Base-by-base conservation (phyloP, 306 rosid species). In the Casuarina equisetifolia region DNA sequence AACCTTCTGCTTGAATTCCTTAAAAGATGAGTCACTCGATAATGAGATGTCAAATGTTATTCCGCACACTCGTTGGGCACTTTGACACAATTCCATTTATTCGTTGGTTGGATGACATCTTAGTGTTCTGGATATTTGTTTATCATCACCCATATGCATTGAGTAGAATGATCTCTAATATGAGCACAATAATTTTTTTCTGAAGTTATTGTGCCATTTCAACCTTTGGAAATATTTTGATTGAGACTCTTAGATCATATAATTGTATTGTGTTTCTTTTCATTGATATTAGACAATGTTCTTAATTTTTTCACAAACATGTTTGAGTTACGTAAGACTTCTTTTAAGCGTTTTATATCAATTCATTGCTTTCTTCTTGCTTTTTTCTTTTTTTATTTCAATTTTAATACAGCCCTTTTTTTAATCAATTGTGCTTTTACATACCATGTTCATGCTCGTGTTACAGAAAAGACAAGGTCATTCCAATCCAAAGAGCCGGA, bases 401-500 rank as follows among this genome's bases (percentile, higher is more conserved):
- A 25, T 25, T 25, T 25, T 25, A 25, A 25, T 25, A 25, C 32
- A 25, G 32, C 32, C 32, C 32, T 25, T 25, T 25, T 25, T 66
- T 66, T 16, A 40, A 39, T 66, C 70, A 66, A 66, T 66, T 12
- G 6, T 66, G 70, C 19, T 17, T 66, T 5, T 66, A 61, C 35
- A 13, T 44, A 5, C 11, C 32, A 32, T 42, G 55, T 59, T 7
- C 12, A 61, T 59, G 49, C 2, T 45, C 63, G 25, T 6, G 70
- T 74, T 79, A 78, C 93, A 95, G 99, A 96, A 96, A 90, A 89
- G 99, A 85, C 92, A 91, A 85, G 85, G 89, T 74, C 92, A 88
- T 53, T 53, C 82, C 55, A 84, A 79, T 81, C 81, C 98, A 15
- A 93, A 90, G 85, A 96, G 99, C 84, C 87, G 98, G 72, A 96